phyloP scores from a whole-genome alignment of 768 basidiomycete genomes.

The Rossbeevera mucosa region DNA sequence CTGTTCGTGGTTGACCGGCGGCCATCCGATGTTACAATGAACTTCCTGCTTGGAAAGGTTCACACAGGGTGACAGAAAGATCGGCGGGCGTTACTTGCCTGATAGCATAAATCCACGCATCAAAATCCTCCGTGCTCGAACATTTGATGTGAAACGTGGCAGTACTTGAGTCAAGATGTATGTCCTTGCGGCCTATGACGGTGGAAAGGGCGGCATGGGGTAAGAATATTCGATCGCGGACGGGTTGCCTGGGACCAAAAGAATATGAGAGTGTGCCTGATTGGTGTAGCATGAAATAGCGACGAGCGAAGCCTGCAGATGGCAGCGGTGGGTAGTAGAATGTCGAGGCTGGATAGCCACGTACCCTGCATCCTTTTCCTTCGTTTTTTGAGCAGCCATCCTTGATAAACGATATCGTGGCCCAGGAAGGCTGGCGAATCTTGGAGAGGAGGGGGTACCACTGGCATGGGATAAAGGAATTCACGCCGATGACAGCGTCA shows the following conservation, averaged over 20 bases:
- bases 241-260: conserved; percentile 63
- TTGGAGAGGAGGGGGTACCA: conserved; percentile 14
- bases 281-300: conserved; percentile 68
- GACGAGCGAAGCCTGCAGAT: conserved; percentile 70
- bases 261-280: conserved; percentile 73
- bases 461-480: conserved; percentile 3
- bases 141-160: conserved; percentile 84
- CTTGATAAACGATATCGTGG: conserved; percentile 47
- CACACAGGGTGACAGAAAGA: conserved; percentile 12
- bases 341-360: conserved; percentile 4
- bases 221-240: conserved; percentile 64
- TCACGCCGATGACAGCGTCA: background rate
- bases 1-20: conserved; percentile 34
- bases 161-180: conserved; percentile 71
- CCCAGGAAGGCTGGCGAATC: conserved; percentile 3
- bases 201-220: conserved; percentile 76
- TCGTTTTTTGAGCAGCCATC: conserved; percentile 85
- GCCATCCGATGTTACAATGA: conserved; percentile 43
- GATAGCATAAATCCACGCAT: conserved; percentile 69
- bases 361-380: conserved; percentile 85
- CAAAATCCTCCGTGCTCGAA: conserved; percentile 64
- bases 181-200: conserved; percentile 66
- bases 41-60: conserved; percentile 45
- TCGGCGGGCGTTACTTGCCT: conserved; percentile 41
- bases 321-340: background rate